Base-by-base conservation (phyloP, 2,329 filamentous ascomycete genomes). In the Decorospora gaudefroyi region DNA sequence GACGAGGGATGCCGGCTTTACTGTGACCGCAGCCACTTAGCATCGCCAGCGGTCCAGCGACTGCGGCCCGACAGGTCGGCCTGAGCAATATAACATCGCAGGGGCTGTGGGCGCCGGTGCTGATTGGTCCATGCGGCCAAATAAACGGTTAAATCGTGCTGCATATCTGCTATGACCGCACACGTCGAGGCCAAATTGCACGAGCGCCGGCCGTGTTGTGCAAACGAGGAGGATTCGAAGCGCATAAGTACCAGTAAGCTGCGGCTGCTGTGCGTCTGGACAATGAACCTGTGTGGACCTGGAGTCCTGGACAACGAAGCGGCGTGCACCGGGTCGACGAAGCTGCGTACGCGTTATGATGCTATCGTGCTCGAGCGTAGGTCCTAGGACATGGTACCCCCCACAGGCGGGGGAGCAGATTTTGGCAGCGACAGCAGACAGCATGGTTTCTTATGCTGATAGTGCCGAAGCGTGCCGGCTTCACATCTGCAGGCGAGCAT, bases 131-230 rank as follows among this genome's bases (percentile, higher is more conserved):
- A 6, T 18, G 23, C 16, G 18, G 35, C 28, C 51, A 66, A 47
- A 66, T 61, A 62, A 59, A 65, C 59, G 64, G 66, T 56, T 65
- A 62, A 68, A 66, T 67, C 53, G 47, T 56, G 62, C 59, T 53
- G 53, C 45, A 51, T 40, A 28, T 21, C 36, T 44, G 58, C 52
- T 49, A 22, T 43, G 55, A 45, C 41, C 57, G 44, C 46, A 33
- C 30, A 50, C 47, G 44, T 50, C 49, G 55, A 42, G 30, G 54
- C 54, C 51, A 53, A 55, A 61, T 51, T 59, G 56, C 54, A 55
- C 41, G 27, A 21, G 38, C 48, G 52, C 50, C 55, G 51, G 55
- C 45, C 46, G 38, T 53, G 51, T 55, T 58, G 52, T 53, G 51
- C 47, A 45, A 51, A 44, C 36, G 49, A 40, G 46, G 19, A 49